Evolutionary conservation across 108 stramenopile genomes (phyloP).

Genomic region (Bacterosira constricta): DNA sequence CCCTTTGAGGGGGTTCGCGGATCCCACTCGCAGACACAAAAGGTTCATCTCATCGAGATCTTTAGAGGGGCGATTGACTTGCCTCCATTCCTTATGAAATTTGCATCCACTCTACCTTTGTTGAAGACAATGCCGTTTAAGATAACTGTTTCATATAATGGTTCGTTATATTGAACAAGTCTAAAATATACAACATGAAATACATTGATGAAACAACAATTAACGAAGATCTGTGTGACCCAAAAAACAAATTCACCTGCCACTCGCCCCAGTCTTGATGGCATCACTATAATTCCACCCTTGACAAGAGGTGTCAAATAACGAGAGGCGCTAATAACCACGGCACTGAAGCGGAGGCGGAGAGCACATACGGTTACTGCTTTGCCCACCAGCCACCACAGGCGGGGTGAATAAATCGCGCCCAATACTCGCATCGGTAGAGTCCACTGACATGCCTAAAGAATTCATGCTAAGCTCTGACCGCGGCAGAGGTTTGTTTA

Average conservation of each 20-base stretch:
- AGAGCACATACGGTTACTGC: slow-evolving; percentile 9
- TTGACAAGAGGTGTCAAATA: not conserved
- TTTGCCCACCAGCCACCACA: not conserved
- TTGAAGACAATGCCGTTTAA: too few species aligned
- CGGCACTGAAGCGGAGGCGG: slow-evolving; percentile 23
- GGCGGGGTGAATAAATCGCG: slow-evolving; percentile 36
- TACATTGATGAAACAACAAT: not conserved
- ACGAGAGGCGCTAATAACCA: not conserved
- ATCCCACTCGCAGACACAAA: too few species aligned
- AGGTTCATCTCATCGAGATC: too few species aligned
- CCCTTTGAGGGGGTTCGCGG: too few species aligned
- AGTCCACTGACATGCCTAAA: slow-evolving; percentile 33
- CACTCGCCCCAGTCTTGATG: not conserved
- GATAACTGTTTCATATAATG: too few species aligned
- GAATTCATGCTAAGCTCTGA: slow-evolving; percentile 38
- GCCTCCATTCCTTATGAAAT: too few species aligned
- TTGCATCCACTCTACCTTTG: too few species aligned
- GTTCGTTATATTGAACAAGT: too few species aligned
- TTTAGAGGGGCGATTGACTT: too few species aligned
- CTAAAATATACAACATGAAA: not conserved
- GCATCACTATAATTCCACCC: not conserved
- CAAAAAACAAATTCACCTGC: not conserved
- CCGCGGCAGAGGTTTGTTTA: not conserved
- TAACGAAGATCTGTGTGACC: not conserved
- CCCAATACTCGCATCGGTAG: not conserved